Conservation (phyloP, 352 stramenopile species). For the Globisporangium mamillatum region DNA sequence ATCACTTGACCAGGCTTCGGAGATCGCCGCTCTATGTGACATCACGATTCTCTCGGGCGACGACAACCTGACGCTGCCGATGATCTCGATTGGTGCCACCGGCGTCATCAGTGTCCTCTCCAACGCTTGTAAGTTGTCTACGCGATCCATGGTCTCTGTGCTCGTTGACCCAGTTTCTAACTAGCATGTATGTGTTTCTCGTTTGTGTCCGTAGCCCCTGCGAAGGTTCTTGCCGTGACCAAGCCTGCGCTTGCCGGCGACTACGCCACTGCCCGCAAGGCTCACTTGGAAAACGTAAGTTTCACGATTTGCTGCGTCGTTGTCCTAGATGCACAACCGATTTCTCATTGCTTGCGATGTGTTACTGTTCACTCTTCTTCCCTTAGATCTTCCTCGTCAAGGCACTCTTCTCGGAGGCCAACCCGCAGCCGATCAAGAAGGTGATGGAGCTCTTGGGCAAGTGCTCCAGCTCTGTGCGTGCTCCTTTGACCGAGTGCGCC, state of each 20-base stretch:
- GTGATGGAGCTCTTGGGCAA: constrained; percentile 87
- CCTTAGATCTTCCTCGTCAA: constrained; percentile 88
- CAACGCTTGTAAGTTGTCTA: constrained; percentile 61
- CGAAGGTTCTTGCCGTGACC: constrained; percentile 84
- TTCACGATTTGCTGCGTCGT: neutral
- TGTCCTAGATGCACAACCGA: neutral
- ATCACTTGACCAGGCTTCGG: constrained; percentile 85
- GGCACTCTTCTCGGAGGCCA: constrained; percentile 89
- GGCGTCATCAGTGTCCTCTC: constrained; percentile 91
- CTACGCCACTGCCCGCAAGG: constrained; percentile 73
- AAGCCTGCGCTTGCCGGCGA: constrained; percentile 76
- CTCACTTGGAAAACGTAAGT: constrained; percentile 83
- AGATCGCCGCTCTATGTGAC: constrained; percentile 88
- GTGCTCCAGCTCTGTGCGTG: constrained; percentile 68
- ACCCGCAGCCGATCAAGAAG: constrained; percentile 92
- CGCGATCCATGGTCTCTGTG: constrained; percentile 2
- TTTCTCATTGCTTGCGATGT: neutral
- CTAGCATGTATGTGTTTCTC: neutral
- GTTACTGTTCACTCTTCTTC: neutral
- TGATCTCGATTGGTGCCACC: constrained; percentile 87
- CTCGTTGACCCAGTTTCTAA: neutral
- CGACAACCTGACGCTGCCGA: constrained; percentile 88
- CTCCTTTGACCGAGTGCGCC: constrained; percentile 73
- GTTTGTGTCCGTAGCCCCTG: constrained; percentile 45
- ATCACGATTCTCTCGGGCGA: constrained; percentile 91